Evolutionary conservation across 2,329 filamentous ascomycete genomes (phyloP).

Genomic region (Alternaria viburni): DNA sequence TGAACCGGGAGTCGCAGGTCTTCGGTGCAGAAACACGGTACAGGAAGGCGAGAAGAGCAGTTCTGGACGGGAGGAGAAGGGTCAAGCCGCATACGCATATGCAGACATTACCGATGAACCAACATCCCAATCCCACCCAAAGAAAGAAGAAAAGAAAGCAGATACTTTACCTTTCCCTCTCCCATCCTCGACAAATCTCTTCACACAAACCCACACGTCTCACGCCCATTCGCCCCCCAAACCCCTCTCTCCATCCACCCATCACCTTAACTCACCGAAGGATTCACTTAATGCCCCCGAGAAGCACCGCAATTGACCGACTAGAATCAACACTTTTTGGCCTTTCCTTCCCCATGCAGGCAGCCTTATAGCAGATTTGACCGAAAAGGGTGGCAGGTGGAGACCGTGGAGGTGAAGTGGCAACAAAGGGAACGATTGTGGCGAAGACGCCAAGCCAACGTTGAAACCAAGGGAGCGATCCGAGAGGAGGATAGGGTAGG

Average conservation of each 20-base stretch:
- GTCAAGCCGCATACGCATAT: not conserved
- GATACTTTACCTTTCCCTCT: not conserved
- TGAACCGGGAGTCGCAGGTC: not conserved
- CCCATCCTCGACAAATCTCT: not conserved
- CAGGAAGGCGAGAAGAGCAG: not conserved
- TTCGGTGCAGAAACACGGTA: not conserved
- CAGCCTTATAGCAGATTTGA: not conserved
- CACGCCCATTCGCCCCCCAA: not conserved
- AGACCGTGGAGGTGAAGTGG: not conserved
- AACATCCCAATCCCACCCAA: not conserved
- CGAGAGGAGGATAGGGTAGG: not conserved
- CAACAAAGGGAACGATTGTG: not conserved
- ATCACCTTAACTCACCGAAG: slow-evolving; percentile 5
- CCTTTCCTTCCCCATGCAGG: slow-evolving; percentile 8
- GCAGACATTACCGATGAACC: not conserved
- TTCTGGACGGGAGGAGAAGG: not conserved
- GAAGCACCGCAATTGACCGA: slow-evolving; percentile 17
- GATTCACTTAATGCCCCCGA: slow-evolving; percentile 3
- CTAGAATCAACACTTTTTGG: slow-evolving; percentile 13
- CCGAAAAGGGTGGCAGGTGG: not conserved
- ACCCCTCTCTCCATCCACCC: not conserved
- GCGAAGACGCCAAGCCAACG: not conserved
- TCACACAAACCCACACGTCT: not conserved
- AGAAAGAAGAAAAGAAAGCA: not conserved
- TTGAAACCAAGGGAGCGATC: not conserved